Evolutionary conservation across 352 stramenopile genomes (phyloP).

Genomic region (Phytophthora citrophthora): DNA sequence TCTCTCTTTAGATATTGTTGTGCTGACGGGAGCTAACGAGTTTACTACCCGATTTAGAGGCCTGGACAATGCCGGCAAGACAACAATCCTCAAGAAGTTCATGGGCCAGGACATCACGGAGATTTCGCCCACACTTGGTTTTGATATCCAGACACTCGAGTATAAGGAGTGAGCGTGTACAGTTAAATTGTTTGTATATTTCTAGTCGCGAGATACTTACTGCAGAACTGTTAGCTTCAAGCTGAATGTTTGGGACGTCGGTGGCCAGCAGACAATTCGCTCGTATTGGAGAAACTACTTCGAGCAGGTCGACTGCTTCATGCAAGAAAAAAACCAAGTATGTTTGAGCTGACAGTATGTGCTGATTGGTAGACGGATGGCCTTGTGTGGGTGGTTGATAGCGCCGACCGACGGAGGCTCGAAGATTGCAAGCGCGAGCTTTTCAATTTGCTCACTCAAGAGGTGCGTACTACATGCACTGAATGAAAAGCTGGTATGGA

Average conservation of each 20-base stretch:
- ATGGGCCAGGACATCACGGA: slow-evolving; percentile 97
- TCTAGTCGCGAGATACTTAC: background rate
- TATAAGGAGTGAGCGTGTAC: slow-evolving; percentile 84
- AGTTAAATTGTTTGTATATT: background rate
- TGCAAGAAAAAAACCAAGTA: background rate
- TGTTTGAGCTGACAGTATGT: background rate
- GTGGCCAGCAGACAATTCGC: slow-evolving; percentile 98
- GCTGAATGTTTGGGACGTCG: slow-evolving; percentile 99
- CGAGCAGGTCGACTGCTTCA: slow-evolving; percentile 75
- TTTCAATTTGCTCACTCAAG: slow-evolving; percentile 83
- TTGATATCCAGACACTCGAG: slow-evolving; percentile 99
- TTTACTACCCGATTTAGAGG: slow-evolving; percentile 63
- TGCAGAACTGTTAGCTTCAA: slow-evolving; percentile 89
- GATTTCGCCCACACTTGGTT: slow-evolving; percentile 98
- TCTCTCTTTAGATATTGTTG: background rate
- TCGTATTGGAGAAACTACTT: slow-evolving; percentile 99
- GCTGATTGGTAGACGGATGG: slow-evolving; percentile 92
- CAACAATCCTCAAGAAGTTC: slow-evolving; percentile 98
- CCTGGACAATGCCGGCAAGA: slow-evolving; percentile 99
- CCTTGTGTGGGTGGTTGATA: slow-evolving; percentile 99
- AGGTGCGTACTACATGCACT: slow-evolving; percentile 50
- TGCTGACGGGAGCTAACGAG: slow-evolving; percentile 6
- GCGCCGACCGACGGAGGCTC: slow-evolving; percentile 92
- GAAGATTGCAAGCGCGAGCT: slow-evolving; percentile 95
- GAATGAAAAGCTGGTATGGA: too few species aligned